Evolutionary conservation across 78 protist genomes (phyloP).

Genomic region (Protostelium mycophagum): DNA sequence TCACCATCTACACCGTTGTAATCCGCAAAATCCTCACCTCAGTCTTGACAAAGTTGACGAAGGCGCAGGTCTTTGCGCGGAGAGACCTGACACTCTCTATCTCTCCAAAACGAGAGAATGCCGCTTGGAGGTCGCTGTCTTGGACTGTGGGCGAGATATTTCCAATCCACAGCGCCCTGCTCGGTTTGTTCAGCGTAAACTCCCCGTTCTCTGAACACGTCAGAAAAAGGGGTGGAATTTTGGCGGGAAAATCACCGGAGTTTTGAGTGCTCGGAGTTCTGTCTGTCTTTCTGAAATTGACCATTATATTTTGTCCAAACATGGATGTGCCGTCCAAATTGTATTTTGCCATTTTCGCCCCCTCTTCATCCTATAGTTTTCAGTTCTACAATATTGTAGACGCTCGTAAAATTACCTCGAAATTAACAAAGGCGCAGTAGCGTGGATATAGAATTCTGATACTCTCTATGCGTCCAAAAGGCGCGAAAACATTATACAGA

Average conservation of each 20-base stretch:
- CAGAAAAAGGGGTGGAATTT: not conserved
- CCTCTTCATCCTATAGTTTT: not conserved
- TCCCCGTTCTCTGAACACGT: not conserved
- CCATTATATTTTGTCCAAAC: not conserved
- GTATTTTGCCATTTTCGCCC: not conserved
- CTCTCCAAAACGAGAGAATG: conserved; percentile 50
- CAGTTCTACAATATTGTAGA: too few species aligned
- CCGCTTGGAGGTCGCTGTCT: conserved; percentile 49
- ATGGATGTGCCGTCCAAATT: not conserved
- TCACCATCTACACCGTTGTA: too few species aligned
- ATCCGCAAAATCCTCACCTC: too few species aligned
- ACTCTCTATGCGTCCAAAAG: conserved; percentile 54
- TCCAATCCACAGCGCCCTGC: conserved; percentile 64
- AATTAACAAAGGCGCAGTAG: conserved; percentile 64
- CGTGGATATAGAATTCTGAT: conserved; percentile 35
- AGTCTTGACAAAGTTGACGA: conserved; percentile 54
- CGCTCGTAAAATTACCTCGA: conserved; percentile 16
- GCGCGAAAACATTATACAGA: conserved; percentile 21
- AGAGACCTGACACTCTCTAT: conserved; percentile 51
- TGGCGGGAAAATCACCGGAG: not conserved
- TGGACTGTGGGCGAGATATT: conserved; percentile 32
- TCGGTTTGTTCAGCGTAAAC: conserved; percentile 17
- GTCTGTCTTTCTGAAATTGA: not conserved
- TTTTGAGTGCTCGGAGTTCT: not conserved
- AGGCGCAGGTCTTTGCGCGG: conserved; percentile 58